Conservation (phyloP, 306 rosid species). For the Arachis hypogaea region DNA sequence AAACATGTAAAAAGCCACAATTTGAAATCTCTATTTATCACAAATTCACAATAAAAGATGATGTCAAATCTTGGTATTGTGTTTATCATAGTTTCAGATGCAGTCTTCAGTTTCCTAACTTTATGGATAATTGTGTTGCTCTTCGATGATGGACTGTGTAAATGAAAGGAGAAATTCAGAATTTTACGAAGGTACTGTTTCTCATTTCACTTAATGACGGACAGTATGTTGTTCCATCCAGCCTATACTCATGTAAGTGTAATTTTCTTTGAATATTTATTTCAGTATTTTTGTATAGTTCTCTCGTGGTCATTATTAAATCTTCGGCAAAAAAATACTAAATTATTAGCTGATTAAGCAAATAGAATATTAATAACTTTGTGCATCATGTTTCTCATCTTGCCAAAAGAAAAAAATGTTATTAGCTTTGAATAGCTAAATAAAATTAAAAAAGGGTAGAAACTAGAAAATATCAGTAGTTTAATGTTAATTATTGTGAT, state of each 20-base stretch:
- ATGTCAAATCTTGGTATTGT: constrained; percentile 19
- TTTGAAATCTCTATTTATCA: constrained; percentile 26
- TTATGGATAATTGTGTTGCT: constrained; percentile 29
- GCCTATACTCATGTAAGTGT: constrained; percentile 9
- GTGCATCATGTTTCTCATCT: too few species aligned
- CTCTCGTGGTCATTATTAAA: constrained; percentile 1
- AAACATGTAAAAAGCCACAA: constrained; percentile 16
- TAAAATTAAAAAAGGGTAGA: constrained; percentile 22
- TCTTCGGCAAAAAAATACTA: not conserved
- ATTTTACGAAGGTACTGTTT: constrained; percentile 37
- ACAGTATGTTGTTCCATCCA: constrained; percentile 25
- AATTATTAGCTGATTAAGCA: constrained; percentile 1
- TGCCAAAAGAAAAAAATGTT: too few species aligned
- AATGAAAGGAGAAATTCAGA: constrained; percentile 37
- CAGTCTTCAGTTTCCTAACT: constrained; percentile 35
- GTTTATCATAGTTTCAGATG: constrained; percentile 34
- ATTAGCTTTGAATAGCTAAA: constrained; percentile 20
- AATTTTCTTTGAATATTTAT: not conserved
- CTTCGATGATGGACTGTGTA: constrained; percentile 18
- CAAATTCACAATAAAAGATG: not conserved
- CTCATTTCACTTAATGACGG: constrained; percentile 24
- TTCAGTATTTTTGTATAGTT: constrained; percentile 17
- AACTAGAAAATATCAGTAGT: not conserved
- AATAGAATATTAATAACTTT: not conserved
- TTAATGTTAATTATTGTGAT: constrained; percentile 26